Base-by-base conservation (phyloP, 768 basidiomycete species). In the Glaciozyma martinii region DNA sequence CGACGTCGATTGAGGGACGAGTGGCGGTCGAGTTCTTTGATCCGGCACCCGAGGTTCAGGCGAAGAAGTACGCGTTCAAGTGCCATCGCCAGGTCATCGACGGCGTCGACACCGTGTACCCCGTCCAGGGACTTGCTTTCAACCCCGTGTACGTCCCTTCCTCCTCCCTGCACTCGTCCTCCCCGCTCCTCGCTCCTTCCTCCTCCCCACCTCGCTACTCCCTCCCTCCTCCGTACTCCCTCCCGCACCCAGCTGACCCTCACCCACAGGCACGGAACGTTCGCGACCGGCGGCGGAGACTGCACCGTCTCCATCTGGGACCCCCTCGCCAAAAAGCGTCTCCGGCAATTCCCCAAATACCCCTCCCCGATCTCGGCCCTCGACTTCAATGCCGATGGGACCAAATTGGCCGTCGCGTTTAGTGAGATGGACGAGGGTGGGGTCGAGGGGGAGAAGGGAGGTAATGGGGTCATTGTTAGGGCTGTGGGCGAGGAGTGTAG, bases 11-110 rank as follows among this genome's bases (percentile, higher is more conserved):
- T 19, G 95, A 99, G 73, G 95, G 95, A 1, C 83, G 95, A 29
- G 95, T 98, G 63, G 91, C 93, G 0, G 92, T 98, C 37, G 95
- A 99, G 76, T 99, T 94, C 76, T 93, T 95, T 71, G 90, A 97
- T 68, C 85, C 89, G 3, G 83, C 83, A 5, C 81, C 85, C 0
- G 83, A 83, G 30, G 80, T 81, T 0, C 94, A 98, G 76, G 85
- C 87, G n/a, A 81, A 83, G 71, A 86, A 92, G 78, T 95, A 93
- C 76, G 95, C 95, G 3, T 99, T 97, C 83, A 92, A 95, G 75
- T 95, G 93, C 68, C 94, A 99, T 74, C 82, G 94, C 6, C 87
- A 90, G 74, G 85, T 88, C 6, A 85, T 91, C 66, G 86, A 89
- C 44, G 90, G 89, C 44, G 87, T 88, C 19, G 95, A 99, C 76